Evolutionary conservation across 176 grass and related monocot genomes (phyloP).

Genomic region (Juncus inflexus): DNA sequence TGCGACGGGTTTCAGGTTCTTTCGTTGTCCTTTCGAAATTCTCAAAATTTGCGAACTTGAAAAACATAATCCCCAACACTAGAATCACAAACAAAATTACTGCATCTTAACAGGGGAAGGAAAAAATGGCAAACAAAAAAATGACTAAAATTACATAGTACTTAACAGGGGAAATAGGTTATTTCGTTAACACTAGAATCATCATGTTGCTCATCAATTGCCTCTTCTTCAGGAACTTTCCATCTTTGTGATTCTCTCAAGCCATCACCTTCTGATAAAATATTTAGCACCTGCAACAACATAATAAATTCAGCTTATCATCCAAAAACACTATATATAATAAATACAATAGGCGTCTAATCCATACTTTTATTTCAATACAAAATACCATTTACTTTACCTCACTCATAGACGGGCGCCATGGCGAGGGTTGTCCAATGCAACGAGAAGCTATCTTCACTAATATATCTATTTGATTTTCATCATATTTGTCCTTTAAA

Average conservation of each 20-base stretch:
- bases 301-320: neutral
- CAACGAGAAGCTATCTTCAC: constrained; percentile 55
- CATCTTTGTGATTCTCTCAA: constrained; percentile 61
- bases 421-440: constrained; percentile 69
- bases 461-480: constrained; percentile 59
- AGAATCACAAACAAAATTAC: constrained; percentile 24
- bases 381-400: constrained; percentile 26
- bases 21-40: too few relatives aligned
- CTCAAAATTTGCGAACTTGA: neutral
- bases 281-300: constrained; percentile 51
- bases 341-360: neutral
- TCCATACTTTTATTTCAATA: too few relatives aligned
- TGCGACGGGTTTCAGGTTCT: too few relatives aligned
- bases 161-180: constrained; percentile 30
- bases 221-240: constrained; percentile 66
- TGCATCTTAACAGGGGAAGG: constrained; percentile 25
- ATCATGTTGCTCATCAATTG: constrained; percentile 46
- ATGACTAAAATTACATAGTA: neutral
- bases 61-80: constrained; percentile 10
- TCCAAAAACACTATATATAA: neutral
- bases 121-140: neutral
- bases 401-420: constrained; percentile 76
- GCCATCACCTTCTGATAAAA: constrained; percentile 48
- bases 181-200: constrained; percentile 49
- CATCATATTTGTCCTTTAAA: constrained; percentile 55